phyloP scores from a whole-genome alignment of 139 green algal species.

The Asterochloris erici region DNA sequence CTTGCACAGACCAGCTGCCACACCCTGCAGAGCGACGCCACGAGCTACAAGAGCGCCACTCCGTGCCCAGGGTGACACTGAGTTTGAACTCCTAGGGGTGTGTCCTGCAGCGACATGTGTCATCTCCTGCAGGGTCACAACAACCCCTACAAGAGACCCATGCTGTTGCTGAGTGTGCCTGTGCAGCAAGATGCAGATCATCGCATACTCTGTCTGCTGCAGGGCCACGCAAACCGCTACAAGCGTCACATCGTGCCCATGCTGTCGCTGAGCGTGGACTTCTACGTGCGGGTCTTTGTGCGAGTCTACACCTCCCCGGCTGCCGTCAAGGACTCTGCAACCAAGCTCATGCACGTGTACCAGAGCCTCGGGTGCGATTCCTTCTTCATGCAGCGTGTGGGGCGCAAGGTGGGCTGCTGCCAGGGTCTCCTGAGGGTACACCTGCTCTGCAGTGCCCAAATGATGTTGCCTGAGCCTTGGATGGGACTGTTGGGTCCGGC shows the following conservation, averaged over 20 bases:
- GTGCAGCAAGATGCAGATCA: too few species aligned
- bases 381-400: slow-evolving; percentile 79
- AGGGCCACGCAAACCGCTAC: slow-evolving; percentile 53
- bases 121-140: too few species aligned
- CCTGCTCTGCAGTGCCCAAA: neutral
- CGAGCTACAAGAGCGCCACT: too few species aligned
- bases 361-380: slow-evolving; percentile 89
- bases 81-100: too few species aligned
- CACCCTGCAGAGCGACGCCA: too few species aligned
- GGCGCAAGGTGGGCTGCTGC: slow-evolving; percentile 20
- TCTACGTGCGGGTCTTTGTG: slow-evolving; percentile 96
- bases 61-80: too few species aligned
- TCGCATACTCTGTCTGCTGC: neutral
- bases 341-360: slow-evolving; percentile 87
- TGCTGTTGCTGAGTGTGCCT: too few species aligned
- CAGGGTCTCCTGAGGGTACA: too few species aligned
- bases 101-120: too few species aligned
- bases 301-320: slow-evolving; percentile 78
- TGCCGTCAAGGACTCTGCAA: slow-evolving; percentile 65
- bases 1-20: too few species aligned
- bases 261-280: slow-evolving; percentile 90
- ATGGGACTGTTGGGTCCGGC: neutral
- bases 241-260: slow-evolving; percentile 92
- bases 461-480: neutral
- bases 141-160: too few species aligned